These are phyloP conservation scores for Dittrichia graveolens DNA, from an alignment of 129 eudicot genomes.

Conservation along the genomic window DNA sequence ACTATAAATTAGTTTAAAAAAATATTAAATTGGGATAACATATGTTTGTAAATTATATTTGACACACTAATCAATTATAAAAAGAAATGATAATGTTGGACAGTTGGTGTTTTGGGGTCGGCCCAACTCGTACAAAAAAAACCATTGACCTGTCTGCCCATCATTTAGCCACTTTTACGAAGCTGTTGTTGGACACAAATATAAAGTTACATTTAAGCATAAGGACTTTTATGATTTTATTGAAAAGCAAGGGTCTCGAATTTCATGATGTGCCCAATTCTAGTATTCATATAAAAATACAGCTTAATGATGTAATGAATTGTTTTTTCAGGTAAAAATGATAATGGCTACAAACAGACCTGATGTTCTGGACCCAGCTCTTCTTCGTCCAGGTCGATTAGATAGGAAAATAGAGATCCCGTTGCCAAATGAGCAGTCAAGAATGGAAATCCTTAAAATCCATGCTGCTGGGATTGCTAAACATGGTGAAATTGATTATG, in stretches of 20 bases:
- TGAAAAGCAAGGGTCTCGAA: background rate
- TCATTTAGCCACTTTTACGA: background rate
- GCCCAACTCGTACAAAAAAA: too few relatives aligned
- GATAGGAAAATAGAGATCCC: constrained; percentile 98
- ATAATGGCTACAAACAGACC: constrained; percentile 99
- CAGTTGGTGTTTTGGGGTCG: too few relatives aligned
- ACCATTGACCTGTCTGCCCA: too few relatives aligned
- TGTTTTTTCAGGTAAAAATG: constrained; percentile 72
- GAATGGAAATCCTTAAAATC: constrained; percentile 92
- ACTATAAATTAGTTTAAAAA: too few relatives aligned
- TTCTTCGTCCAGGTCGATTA: constrained; percentile 97
- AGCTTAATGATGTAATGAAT: background rate
- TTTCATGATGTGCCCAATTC: background rate
- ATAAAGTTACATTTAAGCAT: too few relatives aligned
- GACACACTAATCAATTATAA: too few relatives aligned
- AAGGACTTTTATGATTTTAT: too few relatives aligned
- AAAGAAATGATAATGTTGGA: too few relatives aligned
- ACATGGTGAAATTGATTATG: constrained; percentile 98
- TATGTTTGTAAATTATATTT: too few relatives aligned
- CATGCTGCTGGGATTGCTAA: constrained; percentile 97
- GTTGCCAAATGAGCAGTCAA: constrained; percentile 92
- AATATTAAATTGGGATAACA: too few relatives aligned
- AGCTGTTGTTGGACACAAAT: background rate
- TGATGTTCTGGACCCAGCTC: constrained; percentile 98
- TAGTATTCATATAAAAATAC: background rate